phyloP scores from a whole-genome alignment of 208 protist species.

The Crithidia sp. region DNA sequence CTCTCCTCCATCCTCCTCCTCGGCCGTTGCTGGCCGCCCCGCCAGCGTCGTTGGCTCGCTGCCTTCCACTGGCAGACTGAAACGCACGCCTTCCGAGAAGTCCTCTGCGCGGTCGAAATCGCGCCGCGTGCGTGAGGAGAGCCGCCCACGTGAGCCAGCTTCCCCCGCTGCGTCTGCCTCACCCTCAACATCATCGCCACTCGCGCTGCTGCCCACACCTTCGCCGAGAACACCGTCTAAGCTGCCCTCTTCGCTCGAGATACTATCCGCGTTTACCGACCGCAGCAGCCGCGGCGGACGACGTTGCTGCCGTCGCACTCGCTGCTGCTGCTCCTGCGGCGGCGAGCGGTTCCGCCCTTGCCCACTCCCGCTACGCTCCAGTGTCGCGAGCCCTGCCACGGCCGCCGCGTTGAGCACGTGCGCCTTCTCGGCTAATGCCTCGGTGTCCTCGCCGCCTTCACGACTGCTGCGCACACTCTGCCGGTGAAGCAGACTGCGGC shows the following conservation, averaged over 20 bases:
- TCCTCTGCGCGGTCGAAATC: neutral
- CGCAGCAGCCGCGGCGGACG: neutral
- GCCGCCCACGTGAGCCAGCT: no score
- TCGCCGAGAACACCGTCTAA: neutral
- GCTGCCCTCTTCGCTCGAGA: neutral
- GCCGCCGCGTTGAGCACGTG: neutral
- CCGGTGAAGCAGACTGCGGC: neutral
- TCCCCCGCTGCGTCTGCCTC: no score
- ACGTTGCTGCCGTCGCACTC: neutral
- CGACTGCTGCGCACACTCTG: neutral
- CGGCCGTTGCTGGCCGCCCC: neutral
- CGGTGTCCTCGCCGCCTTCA: slow-evolving; percentile 11
- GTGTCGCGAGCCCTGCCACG: neutral
- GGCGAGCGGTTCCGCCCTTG: no score
- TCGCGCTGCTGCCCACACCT: neutral
- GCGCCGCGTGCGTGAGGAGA: neutral
- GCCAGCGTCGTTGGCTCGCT: neutral
- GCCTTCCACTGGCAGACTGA: neutral
- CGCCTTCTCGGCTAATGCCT: neutral
- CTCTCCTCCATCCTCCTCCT: neutral
- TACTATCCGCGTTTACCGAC: neutral
- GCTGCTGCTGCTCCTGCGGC: no score
- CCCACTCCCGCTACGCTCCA: neutral
- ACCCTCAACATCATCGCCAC: neutral
- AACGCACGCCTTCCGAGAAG: neutral